phyloP scores from a whole-genome alignment of 2,329 filamentous ascomycete species.

The Ampelomyces quisqualis region DNA sequence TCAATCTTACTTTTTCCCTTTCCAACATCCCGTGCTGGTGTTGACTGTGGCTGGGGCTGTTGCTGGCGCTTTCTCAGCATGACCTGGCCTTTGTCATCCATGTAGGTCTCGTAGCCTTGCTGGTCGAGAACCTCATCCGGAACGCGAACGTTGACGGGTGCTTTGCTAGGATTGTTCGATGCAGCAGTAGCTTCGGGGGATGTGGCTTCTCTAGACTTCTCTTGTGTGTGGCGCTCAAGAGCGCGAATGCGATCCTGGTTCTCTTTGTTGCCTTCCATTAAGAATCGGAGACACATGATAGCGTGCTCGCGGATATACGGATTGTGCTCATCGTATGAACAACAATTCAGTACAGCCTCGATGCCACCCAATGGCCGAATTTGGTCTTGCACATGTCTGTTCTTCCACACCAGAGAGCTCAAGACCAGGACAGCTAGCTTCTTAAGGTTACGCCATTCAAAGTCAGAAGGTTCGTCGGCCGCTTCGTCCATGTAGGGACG shows the following conservation, averaged over 20 bases:
- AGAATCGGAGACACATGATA: constrained; percentile 54
- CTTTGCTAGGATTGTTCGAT: constrained; percentile 7
- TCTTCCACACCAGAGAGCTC: constrained; percentile 85
- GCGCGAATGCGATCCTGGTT: constrained; percentile 71
- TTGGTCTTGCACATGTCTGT: constrained; percentile 80
- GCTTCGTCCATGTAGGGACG: constrained; percentile 51
- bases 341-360: constrained; percentile 84
- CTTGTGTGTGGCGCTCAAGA: constrained; percentile 47
- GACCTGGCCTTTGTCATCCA: constrained; percentile 53
- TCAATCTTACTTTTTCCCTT: constrained; percentile 33
- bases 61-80: constrained; percentile 50
- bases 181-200: constrained; percentile 4
- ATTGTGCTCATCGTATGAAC: constrained; percentile 87
- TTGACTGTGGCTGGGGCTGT: constrained; percentile 24
- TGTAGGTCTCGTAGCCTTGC: constrained; percentile 53
- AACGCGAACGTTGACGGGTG: constrained; percentile 38
- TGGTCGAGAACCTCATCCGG: constrained; percentile 52
- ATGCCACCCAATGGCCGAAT: constrained; percentile 83
- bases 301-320: constrained; percentile 86
- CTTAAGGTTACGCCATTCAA: constrained; percentile 81
- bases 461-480: constrained; percentile 63
- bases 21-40: constrained; percentile 11
- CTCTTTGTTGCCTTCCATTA: constrained; percentile 71
- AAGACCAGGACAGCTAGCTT: constrained; percentile 89
- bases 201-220: constrained; percentile 17